Evolutionary conservation across 345 rosid genomes (phyloP).

Genomic region (Passiflora organensis): DNA sequence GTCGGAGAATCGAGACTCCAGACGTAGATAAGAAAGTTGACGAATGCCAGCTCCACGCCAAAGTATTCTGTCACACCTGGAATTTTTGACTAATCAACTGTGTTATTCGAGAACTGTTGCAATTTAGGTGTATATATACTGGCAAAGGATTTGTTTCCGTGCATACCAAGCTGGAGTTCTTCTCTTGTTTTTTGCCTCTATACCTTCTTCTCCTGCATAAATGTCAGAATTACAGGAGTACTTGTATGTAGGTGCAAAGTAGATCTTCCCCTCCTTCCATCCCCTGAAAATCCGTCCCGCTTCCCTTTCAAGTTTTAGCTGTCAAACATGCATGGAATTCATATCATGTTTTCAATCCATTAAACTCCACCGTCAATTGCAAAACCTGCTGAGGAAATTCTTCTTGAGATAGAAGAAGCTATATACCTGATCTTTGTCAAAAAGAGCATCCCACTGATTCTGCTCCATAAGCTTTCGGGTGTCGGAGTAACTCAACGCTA

Average conservation of each 20-base stretch:
- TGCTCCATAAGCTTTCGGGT: conserved; percentile 57
- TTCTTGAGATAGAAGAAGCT: background rate
- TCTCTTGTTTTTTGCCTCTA: conserved; percentile 60
- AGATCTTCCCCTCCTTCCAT: conserved; percentile 89
- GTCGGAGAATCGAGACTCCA: conserved; percentile 76
- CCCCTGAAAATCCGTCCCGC: conserved; percentile 81
- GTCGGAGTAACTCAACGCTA: conserved; percentile 75
- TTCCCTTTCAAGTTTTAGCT: conserved; percentile 90
- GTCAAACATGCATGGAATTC: conserved; percentile 1
- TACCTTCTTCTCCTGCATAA: conserved; percentile 67
- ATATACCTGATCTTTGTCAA: conserved; percentile 96
- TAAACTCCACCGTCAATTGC: too few species aligned
- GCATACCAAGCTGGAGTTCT: conserved; percentile 97
- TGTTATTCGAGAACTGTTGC: background rate
- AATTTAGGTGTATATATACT: conserved; percentile 1
- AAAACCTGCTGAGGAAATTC: too few species aligned
- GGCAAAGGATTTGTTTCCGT: background rate
- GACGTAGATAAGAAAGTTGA: conserved; percentile 51
- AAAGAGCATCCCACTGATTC: conserved; percentile 56
- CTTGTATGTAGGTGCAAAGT: conserved; percentile 89
- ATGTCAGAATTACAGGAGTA: conserved; percentile 75
- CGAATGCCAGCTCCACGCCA: conserved; percentile 75
- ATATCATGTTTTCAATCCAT: too few species aligned
- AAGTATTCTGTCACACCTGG: conserved; percentile 92
- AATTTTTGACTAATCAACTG: conserved; percentile 6